Evolutionary conservation across 345 rosid species (phyloP).

Genomic region (Lumnitzera littorea): DNA sequence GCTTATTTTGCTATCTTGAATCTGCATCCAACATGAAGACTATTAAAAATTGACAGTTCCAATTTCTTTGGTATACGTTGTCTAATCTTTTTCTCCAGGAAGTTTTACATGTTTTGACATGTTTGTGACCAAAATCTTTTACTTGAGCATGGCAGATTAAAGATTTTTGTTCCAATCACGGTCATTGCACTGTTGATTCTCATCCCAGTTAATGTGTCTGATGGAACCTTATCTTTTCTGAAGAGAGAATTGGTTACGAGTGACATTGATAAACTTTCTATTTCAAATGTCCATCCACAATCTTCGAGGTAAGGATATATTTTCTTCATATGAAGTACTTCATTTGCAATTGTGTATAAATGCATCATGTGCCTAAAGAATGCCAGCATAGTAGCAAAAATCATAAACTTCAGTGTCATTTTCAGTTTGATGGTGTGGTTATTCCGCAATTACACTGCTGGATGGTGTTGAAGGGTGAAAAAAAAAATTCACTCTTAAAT

Average conservation of each 20-base stretch:
- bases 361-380: no score
- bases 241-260: slow-evolving; percentile 80
- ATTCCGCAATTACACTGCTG: no score
- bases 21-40: no score
- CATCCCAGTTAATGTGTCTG: slow-evolving; percentile 88
- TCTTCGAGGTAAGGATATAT: slow-evolving; percentile 50
- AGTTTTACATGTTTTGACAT: not conserved
- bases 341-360: no score
- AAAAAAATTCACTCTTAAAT: no score
- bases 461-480: no score
- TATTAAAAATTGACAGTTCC: no score
- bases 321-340: no score
- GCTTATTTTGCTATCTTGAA: no score
- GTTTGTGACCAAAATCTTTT: not conserved
- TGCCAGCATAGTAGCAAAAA: no score
- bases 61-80: not conserved
- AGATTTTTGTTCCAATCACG: slow-evolving; percentile 76
- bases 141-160: slow-evolving; percentile 48
- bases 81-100: not conserved
- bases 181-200: slow-evolving; percentile 72
- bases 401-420: no score
- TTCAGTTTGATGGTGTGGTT: no score
- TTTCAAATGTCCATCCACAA: slow-evolving; percentile 83
- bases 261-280: slow-evolving; percentile 88
- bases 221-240: slow-evolving; percentile 73